Conservation (phyloP, 805 yeast species). For the Saccharomycopsis sp. region DNA sequence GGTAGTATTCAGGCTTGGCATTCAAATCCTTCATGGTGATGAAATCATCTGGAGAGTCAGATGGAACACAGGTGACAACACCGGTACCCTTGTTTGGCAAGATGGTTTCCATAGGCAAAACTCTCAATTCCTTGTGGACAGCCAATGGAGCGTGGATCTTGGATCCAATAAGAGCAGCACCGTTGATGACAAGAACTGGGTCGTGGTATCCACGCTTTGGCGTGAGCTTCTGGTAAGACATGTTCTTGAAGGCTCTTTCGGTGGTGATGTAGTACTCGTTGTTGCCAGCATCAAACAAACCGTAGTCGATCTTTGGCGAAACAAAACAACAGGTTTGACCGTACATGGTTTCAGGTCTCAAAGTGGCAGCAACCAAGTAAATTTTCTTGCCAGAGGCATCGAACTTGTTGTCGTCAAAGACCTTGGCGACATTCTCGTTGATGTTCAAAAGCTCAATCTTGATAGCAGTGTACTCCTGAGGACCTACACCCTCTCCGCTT, state of each 20-base stretch:
- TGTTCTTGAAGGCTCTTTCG: conserved; percentile 93
- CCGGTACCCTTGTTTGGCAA: conserved; percentile 96
- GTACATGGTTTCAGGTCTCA: conserved; percentile 98
- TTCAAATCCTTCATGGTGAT: conserved; percentile 78
- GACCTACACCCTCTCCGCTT: conserved; percentile 94
- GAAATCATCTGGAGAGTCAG: conserved; percentile 98
- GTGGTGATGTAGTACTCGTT: conserved; percentile 78
- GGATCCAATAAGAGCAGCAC: conserved; percentile 77
- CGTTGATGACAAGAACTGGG: conserved; percentile 54
- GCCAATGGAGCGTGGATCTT: conserved; percentile 82
- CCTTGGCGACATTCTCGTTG: conserved; percentile 48
- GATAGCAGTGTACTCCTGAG: conserved; percentile 93
- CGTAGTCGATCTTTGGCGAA: conserved; percentile 88
- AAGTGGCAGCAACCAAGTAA: conserved; percentile 89
- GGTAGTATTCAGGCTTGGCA: conserved; percentile 86
- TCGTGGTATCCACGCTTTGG: conserved; percentile 77
- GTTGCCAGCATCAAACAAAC: conserved; percentile 79
- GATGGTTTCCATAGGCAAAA: conserved; percentile 96
- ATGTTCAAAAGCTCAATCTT: conserved; percentile 70
- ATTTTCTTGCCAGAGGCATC: conserved; percentile 52
- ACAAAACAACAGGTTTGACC: conserved; percentile 98
- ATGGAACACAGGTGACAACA: conserved; percentile 97
- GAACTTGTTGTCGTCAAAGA: conserved; percentile 40
- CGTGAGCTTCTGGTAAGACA: conserved; percentile 90
- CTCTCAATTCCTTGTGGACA: conserved; percentile 58